Evolutionary conservation across 2,329 filamentous ascomycete genomes (phyloP), one percentile per base, ranked within the genome.

Genomic region (Saccharata proteae): DNA sequence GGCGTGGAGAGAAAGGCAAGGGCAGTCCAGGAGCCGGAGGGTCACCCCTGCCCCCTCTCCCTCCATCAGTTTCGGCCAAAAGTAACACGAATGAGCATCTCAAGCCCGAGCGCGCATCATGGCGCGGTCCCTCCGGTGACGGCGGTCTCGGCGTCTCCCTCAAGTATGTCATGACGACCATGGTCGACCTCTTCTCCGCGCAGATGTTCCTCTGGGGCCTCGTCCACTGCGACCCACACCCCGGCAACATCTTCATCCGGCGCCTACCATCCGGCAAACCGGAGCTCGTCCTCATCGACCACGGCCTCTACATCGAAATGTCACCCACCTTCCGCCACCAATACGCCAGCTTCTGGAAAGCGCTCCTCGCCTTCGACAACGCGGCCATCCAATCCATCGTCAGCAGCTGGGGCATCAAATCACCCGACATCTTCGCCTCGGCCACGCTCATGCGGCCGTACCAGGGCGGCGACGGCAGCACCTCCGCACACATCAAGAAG

Each of bases 201-300:
- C 88, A 96, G 51, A 96, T 96, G 69, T 98, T 94, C 64, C 78
- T 93, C 41, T 96, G 84, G 82, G 90, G 90, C 9, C 71, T 82
- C 25, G 82, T 96, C 0, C 88, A 98, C 61, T 94, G 88, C 59
- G 90, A 98, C 53, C 90, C 90, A 7, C 90, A 98, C 50, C 90
- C 90, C 1, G 88, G 88, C 16, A 98, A 98, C 59, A 90, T 96
- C 54, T 93, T 98, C 60, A 79, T 96, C 49, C 80, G 90, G 6
- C 78, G 90, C 6, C 66, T 83, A 11, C 80, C 85, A 1, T 77
- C 69, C 25, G 88, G 88, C n/a, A 69, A 74, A 25, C 70, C 88
- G 1, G 85, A 98, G 60, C 69, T 98, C 17, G 88, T 96, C 1
- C 75, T 98, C 20, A 93, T 98, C 51, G 90, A 98, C 56, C 90